phyloP scores from a whole-genome alignment of 2,329 filamentous ascomycete species.

The Alternaria dauci region DNA sequence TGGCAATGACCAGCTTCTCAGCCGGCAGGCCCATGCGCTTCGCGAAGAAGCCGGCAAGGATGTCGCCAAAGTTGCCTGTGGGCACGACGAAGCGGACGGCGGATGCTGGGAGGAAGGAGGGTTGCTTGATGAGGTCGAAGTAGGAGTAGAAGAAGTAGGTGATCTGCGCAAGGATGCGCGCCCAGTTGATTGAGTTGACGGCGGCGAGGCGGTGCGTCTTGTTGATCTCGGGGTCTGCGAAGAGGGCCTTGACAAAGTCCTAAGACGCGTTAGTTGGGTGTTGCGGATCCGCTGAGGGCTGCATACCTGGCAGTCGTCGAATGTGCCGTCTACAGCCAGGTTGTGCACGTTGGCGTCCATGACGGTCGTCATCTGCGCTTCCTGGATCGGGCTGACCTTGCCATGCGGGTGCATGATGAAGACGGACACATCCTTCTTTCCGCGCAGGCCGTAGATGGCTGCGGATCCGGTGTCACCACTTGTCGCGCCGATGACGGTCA shows the following conservation, averaged over 20 bases:
- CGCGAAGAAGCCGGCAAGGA: conserved; percentile 92
- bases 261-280: conserved; percentile 46
- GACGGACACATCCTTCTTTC: conserved; percentile 96
- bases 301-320: conserved; percentile 88
- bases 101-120: conserved; percentile 67
- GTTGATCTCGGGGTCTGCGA: conserved; percentile 86
- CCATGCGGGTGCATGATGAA: conserved; percentile 95
- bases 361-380: conserved; percentile 96
- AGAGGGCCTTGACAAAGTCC: conserved; percentile 94
- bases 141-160: conserved; percentile 97
- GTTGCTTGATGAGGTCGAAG: conserved; percentile 74
- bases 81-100: conserved; percentile 86
- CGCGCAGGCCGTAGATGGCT: conserved; percentile 91
- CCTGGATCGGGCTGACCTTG: conserved; percentile 88
- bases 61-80: conserved; percentile 96
- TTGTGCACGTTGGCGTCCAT: conserved; percentile 93
- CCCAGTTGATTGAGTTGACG: conserved; percentile 97
- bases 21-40: conserved; percentile 87
- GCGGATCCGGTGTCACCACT: conserved; percentile 79
- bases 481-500: conserved; percentile 54
- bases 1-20: conserved; percentile 89
- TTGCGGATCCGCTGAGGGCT: background rate
- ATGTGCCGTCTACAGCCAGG: conserved; percentile 85
- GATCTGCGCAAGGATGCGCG: conserved; percentile 93
- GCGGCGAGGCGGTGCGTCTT: conserved; percentile 83